Evolutionary conservation across 495 filamentous ascomycete species (phyloP), one percentile per base, ranked within the genome.

Genomic region (Neurospora discreta): DNA sequence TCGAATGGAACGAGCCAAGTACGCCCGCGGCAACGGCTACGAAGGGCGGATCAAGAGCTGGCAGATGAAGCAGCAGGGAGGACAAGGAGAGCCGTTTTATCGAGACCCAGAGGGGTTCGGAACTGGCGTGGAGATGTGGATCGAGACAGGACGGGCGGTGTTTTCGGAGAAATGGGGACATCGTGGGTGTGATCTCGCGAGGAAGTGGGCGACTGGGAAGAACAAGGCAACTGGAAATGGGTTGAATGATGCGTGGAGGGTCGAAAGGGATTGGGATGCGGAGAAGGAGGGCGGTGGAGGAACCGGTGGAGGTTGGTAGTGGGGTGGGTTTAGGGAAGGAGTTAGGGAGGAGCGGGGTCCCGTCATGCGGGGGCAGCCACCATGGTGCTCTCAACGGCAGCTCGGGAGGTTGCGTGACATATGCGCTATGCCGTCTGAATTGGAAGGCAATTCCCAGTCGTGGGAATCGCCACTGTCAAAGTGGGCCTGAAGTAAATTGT

Each of bases 91-190:
- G 72, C 87, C 88, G 20, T 89, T 85, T 69, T 88, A 86, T 71
- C 73, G 85, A 20, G 85, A 89, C 69, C 70, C 83, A 0, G 82
- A 83, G 20, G 88, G 87, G 18, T 89, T 90, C 73, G 81, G 84
- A 33, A 77, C 73, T 5, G 86, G 83, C 5, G 73, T 88, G 3
- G 65, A 74, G 68, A 85, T 83, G 77, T 80, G 82, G 75, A 84
- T 85, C 60, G 83, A 89, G 36, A 77, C 82, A 16, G 87, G 87
- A 3, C 75, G 83, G 39, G 73, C 72, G 7, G 82, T 89, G 18
- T 89, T 85, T 72, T 80, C 79, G 1, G 83, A 86, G 74, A 89
- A 89, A 75, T 89, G 87, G 87, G 87, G 81, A 6, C 81, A 83
- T 68, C 75, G 73, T 1, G 75, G 73, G 44, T 78, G 75, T 40